Evolutionary conservation across 495 filamentous ascomycete species (phyloP), one percentile per base, ranked within the genome.

Genomic region (Apodospora peruviana): DNA sequence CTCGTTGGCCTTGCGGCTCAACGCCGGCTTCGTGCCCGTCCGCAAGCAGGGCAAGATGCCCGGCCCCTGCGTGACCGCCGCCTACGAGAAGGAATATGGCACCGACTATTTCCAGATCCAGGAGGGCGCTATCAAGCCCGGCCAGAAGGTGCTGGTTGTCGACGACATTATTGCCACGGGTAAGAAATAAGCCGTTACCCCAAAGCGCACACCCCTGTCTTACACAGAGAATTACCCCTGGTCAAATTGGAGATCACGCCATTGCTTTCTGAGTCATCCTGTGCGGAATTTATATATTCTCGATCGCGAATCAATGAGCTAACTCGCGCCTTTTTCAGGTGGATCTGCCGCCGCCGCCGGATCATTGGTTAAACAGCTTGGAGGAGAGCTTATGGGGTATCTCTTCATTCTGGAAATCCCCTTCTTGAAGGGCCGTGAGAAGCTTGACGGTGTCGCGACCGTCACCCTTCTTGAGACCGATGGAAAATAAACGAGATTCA

Each of bases 101-200:
- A 79, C 85, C 72, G 94, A 99, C 66, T 87, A 83, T 64, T 97
- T 99, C 74, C 86, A 97, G 78, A 94, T 97, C 73, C 94, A 99
- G 73, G 71, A 70, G 43, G 90, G 84, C 66, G 81, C 83, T 11
- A 82, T 97, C 60, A 86, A 87, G 75, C 76, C 79, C 34, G 94
- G 91, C 17, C 88, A 95, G 77, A 85, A 82, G 63, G 91, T 96
- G 17, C 68, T 99, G 51, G 77, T 99, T 42, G 86, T 99, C 36
- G 93, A 99, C 64, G 93, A 99, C 65, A 91, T 99, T 59, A 97
- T 99, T 69, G 93, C 93, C 27, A 99, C 93, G 52, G 93, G 93
- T 95, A 76, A 65, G 83, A 67, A 52, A 29, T 8, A 48, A 20
- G 27, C 7, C 27, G 7, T 12, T n/a, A n/a, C n/a, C n/a, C n/a